phyloP scores from a whole-genome alignment of 495 filamentous ascomycete species.

The Penicillium arizonense region DNA sequence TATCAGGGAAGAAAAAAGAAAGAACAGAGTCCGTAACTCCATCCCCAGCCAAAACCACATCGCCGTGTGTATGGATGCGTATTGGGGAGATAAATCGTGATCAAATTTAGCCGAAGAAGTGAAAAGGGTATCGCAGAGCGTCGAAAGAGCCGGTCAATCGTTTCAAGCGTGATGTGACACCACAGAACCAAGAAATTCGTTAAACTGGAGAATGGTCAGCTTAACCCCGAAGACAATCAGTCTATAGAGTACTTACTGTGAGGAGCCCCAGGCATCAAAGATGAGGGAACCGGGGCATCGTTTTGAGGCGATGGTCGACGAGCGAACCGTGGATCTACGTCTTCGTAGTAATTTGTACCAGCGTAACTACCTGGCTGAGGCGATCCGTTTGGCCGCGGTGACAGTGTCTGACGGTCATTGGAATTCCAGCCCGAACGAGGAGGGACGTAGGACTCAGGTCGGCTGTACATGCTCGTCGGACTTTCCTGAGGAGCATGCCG shows the following conservation, averaged over 20 bases:
- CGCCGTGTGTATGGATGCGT: constrained; percentile 9
- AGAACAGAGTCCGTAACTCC: constrained; percentile 18
- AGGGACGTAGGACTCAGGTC: constrained; percentile 69
- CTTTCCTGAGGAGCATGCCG: constrained; percentile 44
- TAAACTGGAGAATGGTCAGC: constrained; percentile 15
- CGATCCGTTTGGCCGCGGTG: constrained; percentile 12
- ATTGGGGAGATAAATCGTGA: constrained; percentile 10
- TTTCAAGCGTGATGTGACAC: constrained; percentile 5
- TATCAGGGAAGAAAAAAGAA: neutral
- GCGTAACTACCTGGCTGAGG: constrained; percentile 3
- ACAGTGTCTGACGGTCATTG: constrained; percentile 18
- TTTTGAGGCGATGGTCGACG: constrained; percentile 35
- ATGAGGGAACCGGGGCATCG: constrained; percentile 26
- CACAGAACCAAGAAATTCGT: constrained; percentile 7
- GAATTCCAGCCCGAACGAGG: constrained; percentile 51
- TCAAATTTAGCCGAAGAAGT: constrained; percentile 9
- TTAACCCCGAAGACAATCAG: neutral
- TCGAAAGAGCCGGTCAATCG: constrained; percentile 4
- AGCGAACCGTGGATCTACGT: constrained; percentile 86
- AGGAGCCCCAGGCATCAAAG: constrained; percentile 33
- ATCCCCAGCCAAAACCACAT: constrained; percentile 8
- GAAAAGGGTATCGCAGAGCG: constrained; percentile 24
- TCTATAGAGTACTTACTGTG: constrained; percentile 27
- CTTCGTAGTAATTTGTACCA: constrained; percentile 74
- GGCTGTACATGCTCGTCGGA: constrained; percentile 66